Evolutionary conservation across 192 early-diverging fungal genomes (phyloP).

Genomic region (Irineochytrium annulatum): DNA sequence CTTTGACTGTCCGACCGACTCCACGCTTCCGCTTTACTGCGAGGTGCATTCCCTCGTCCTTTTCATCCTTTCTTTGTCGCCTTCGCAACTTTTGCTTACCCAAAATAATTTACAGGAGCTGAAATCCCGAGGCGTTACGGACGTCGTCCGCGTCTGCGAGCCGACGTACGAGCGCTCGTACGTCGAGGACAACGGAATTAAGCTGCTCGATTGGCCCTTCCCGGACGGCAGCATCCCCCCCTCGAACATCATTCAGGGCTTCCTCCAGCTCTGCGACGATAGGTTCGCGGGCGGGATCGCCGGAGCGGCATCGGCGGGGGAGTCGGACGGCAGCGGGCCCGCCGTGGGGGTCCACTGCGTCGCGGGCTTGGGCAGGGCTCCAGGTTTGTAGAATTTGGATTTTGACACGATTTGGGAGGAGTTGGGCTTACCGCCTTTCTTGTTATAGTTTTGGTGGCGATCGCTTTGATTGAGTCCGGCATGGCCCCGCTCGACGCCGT

Average conservation of each 20-base stretch:
- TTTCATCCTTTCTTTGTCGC: neutral
- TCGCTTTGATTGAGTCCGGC: conserved; percentile 70
- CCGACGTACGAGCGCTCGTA: conserved; percentile 67
- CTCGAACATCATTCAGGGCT: conserved; percentile 51
- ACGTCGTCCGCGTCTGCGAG: conserved; percentile 82
- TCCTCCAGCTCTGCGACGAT: conserved; percentile 61
- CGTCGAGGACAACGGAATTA: conserved; percentile 54
- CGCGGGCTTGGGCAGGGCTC: conserved; percentile 60
- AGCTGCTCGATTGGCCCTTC: conserved; percentile 43
- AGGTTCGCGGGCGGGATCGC: conserved; percentile 38
- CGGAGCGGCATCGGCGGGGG: neutral
- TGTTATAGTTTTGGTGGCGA: conserved; percentile 81
- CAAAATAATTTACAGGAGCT: conserved; percentile 53
- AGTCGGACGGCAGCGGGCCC: neutral
- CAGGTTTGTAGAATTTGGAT: no score
- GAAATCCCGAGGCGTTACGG: conserved; percentile 55
- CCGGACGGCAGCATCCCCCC: conserved; percentile 50
- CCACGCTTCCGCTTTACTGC: conserved; percentile 64
- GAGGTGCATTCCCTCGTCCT: conserved; percentile 40
- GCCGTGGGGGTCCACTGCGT: conserved; percentile 68
- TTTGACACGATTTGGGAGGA: no score
- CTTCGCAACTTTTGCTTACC: neutral
- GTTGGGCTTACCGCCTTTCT: conserved; percentile 88
- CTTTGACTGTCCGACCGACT: conserved; percentile 72
- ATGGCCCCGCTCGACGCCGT: conserved; percentile 71